Evolutionary conservation across 1,284 basidiomycete species (phyloP), one percentile per base, ranked within the genome.

Genomic region (Retiboletus flavoniger): DNA sequence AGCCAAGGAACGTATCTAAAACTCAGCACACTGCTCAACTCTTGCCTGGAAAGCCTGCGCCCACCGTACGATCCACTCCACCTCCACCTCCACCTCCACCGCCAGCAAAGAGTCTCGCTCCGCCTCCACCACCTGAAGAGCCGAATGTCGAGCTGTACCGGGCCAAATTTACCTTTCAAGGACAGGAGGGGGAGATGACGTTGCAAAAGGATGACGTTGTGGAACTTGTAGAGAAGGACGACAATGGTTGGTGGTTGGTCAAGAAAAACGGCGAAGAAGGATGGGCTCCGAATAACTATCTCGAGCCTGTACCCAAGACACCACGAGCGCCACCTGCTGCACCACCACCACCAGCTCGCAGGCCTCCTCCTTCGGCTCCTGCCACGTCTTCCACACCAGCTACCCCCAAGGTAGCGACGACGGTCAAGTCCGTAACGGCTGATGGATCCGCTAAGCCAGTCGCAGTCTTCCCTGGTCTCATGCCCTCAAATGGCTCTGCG

Each of bases 191-290:
- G 26, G 96, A 99, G 74, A 89, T 98, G 81, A 78, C 86, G 8
- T 74, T 99, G 46, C 82, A 80, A 61, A 98, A 98, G 72, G 96
- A 94, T 64, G 96, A 98, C 56, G 58, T 92, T 3, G 91, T 98
- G 2, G 95, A 98, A 72, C 79, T 99, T 13, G 78, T 95, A 50
- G 89, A 97, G 75, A 95, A 98, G 75, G 94, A 97, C 60, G 84
- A 93, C 56, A 94, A 95, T 65, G 94, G 90, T 60, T 99, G 96
- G 96, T 98, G 96, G 95, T 79, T 98, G 41, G 89, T 98, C 48
- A 93, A 90, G 78, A 95, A 93, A 74, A 82, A 81, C 53, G 83
- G 82, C 1, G 73, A 77, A 21, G 94, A 98, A 71, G 96, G 94
- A 14, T 99, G 95, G 95, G 91, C 95, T 16, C 96, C 96, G 2